Evolutionary conservation across 345 rosid genomes (phyloP).

Genomic region (Corymbia maculata): DNA sequence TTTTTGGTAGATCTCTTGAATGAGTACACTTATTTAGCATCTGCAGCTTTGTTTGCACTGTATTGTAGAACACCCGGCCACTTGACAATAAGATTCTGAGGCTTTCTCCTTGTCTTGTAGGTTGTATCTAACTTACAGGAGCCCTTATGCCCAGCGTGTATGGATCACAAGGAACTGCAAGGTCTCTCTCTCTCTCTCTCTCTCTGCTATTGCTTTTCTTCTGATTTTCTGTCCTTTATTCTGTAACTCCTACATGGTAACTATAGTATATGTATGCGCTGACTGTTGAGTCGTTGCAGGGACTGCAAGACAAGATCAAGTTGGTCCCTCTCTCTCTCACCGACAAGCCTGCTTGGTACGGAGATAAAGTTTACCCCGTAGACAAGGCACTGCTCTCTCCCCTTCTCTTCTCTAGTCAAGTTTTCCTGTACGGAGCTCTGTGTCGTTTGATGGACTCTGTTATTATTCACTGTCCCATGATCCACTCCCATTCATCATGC

Average conservation of each 20-base stretch:
- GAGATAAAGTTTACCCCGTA: constrained; percentile 65
- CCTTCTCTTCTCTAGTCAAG: background rate
- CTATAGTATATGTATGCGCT: background rate
- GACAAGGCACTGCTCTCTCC: constrained; percentile 50
- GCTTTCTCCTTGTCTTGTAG: constrained; percentile 14
- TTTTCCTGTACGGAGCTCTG: background rate
- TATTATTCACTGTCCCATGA: background rate
- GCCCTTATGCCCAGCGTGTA: constrained; percentile 86
- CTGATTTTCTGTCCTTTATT: background rate
- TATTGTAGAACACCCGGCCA: background rate
- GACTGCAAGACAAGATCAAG: constrained; percentile 71
- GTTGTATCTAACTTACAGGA: constrained; percentile 45
- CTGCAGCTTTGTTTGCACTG: background rate
- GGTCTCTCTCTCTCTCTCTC: constrained; percentile 13
- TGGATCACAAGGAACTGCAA: constrained; percentile 88
- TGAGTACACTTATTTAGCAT: background rate
- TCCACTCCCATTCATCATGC: background rate
- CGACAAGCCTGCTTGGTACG: constrained; percentile 83
- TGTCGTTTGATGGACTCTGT: background rate
- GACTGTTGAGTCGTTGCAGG: constrained; percentile 25
- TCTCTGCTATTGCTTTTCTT: background rate
- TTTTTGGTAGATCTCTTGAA: background rate
- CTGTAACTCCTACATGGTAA: background rate
- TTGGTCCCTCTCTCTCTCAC: constrained; percentile 67
- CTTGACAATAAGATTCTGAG: background rate